Percentiles rank a stretch among this genome's conserved stretches.
These are phyloP conservation scores for Discostella pseudostelligera DNA, from an alignment of 108 stramenopile species.

Conservation along the genomic window DNA sequence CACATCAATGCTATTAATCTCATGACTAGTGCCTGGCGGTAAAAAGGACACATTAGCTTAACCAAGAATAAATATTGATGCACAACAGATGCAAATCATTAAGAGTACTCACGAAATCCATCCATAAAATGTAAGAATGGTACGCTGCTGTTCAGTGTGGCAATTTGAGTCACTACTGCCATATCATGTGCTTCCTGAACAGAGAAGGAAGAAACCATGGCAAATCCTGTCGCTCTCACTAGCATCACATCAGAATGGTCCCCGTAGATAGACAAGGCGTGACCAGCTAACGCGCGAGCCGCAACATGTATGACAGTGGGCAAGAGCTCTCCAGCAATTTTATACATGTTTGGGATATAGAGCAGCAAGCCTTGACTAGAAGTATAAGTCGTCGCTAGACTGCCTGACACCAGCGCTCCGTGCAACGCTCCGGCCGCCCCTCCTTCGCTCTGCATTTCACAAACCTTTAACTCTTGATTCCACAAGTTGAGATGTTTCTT, in stretches of 20 bases:
- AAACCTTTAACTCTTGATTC: conserved; percentile 59
- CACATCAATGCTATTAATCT: conserved; percentile 58
- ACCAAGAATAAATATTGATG: not conserved
- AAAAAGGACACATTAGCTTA: not conserved
- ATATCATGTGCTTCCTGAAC: conserved; percentile 73
- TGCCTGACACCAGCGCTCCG: conserved; percentile 56
- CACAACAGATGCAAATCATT: not conserved
- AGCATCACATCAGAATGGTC: conserved; percentile 71
- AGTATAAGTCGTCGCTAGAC: conserved; percentile 61
- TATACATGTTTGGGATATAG: conserved; percentile 67
- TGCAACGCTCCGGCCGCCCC: conserved; percentile 67
- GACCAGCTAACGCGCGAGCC: conserved; percentile 58
- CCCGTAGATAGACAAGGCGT: conserved; percentile 62
- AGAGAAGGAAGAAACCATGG: conserved; percentile 57
- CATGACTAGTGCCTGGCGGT: conserved; percentile 43
- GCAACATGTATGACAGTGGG: conserved; percentile 70
- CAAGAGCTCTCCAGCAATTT: conserved; percentile 63
- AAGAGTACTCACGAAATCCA: conserved; percentile 46
- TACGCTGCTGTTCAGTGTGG: conserved; percentile 58
- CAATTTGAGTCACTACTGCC: conserved; percentile 55
- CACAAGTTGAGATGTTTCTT: conserved; percentile 54
- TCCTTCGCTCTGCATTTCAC: conserved; percentile 62
- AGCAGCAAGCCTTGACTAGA: conserved; percentile 61
- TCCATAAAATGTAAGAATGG: conserved; percentile 70
- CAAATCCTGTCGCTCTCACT: conserved; percentile 55